Base-by-base conservation (phyloP, 1,284 basidiomycete species). In the Psilocybe mexicana region DNA sequence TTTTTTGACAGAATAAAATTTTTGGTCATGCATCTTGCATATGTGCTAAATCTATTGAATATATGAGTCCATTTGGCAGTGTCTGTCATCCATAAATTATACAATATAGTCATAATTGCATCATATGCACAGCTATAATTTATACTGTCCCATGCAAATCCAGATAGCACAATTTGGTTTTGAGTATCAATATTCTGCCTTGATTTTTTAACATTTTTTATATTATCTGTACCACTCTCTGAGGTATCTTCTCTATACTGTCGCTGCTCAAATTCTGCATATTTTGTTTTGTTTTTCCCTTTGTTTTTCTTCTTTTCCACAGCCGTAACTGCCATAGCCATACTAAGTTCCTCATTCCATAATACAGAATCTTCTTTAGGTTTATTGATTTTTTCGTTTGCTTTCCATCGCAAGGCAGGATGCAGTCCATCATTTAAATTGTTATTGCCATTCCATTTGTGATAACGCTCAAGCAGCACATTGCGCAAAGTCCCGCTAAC, bases 101-200 rank as follows among this genome's bases (percentile, higher is more conserved):
- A 60, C 3, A 67, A n/a, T 10, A 65, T 30, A 2, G 58, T 56
- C n/a, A 64, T 54, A 14, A 56, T 40, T 24, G 56, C 36, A 52
- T 66, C 65, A 55, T 63, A 66, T 23, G 61, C 61, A 49, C 66
- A 67, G 33, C 61, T 63, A 45, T 61, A 64, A 44, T 67, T 61
- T 28, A 18, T n/a, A 12, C 6, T 12, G 43, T 65, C 62, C 62
- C 64, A 65, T 35, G 54, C 46, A 11, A 58, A 40, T 11, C 61
- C 58, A n/a, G 23, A 46, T 8, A 36, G 11, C 30, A 43, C 24
- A 35, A 40, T 40, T 11, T 14, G 14, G 12, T 25, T 43, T 36
- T 24, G 25, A 18, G 18, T n/a, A 18, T 3, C 35, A 43, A 1
- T 11, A 26, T 36, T 28, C 33, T 47, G 10, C 25, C 24, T 55